Evolutionary conservation across 345 rosid genomes (phyloP), one percentile per base, ranked within the genome.

Genomic region (sweet orange (Citrus sinensis)): DNA sequence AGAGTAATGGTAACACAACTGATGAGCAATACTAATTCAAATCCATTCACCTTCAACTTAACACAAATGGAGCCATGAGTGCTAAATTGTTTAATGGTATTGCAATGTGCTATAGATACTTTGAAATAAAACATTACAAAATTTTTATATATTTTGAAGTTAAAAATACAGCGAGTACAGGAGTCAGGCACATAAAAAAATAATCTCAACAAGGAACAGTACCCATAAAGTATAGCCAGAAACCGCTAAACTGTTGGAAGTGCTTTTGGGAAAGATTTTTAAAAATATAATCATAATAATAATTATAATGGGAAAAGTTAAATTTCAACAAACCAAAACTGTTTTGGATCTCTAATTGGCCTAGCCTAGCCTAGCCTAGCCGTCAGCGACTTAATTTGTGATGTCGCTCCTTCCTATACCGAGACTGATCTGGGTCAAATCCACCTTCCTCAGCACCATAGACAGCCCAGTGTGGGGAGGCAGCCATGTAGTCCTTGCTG

Each of bases 381-480:
- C 46, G 42, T 74, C 78, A 87, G 64, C 7, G 83, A 78, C 80
- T 90, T 80, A 97, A 79, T 79, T 86, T 93, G 85, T 94, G 98
- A 86, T 82, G 97, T 55, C 98, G 82, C 84, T 91, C 98, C 84
- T 94, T 96, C 83, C 77, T 89, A 83, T 90, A 94, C 49, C 97
- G 91, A 69, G 84, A 79, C 79, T 94, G 97, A 70, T 86, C 91
- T 1, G 98, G 97, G 86, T 94, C 99, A 82, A 94, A 94, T 73
- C 98, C 98, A 79, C 97, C 98, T 87, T 96, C 98, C 58, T 89
- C 86, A 51, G 98, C 97, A 76, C 98, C 99, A 80, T 92, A 94
- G 42, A 94, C 93, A 32, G 98, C 97, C 99, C 98, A 96, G 14
- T 90, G 82, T 19, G 99, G 99, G 62, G 99, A 92, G 71, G 84